A percentile compares a stretch with the other conserved stretches of the same genome.
Evolutionary conservation across 345 rosid species (phyloP).

Genomic region (Eutrema yunnanense): DNA sequence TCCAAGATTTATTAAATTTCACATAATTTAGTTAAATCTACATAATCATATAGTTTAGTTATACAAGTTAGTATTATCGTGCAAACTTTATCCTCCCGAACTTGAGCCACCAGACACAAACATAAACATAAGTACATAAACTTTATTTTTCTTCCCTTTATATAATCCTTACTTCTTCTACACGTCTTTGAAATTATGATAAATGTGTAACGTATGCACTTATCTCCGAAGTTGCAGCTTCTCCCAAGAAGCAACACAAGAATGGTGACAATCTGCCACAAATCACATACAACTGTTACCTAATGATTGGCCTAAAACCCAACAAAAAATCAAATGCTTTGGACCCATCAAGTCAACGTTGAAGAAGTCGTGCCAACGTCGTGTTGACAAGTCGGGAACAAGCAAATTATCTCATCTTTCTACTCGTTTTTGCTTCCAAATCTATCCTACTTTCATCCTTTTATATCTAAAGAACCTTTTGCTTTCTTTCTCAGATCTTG

Average conservation of each 20-base stretch:
- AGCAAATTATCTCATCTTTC: not conserved
- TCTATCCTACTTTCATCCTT: constrained; percentile 4
- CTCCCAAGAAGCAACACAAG: constrained; percentile 15
- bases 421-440: constrained; percentile 12
- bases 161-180: not conserved
- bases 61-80: constrained; percentile 14
- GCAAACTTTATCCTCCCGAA: constrained; percentile 7
- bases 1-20: not conserved
- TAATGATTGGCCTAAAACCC: constrained; percentile 2
- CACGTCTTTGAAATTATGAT: constrained; percentile 9
- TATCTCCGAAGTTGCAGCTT: constrained; percentile 10
- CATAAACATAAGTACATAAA: not conserved
- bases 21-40: not conserved
- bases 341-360: constrained; percentile 13
- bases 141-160: not conserved
- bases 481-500: not conserved
- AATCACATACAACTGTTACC: not conserved
- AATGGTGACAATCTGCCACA: not conserved
- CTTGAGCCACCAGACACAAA: not conserved
- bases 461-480: not conserved
- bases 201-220: constrained; percentile 7
- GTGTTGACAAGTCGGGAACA: constrained; percentile 31
- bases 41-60: not conserved
- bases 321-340: constrained; percentile 1
- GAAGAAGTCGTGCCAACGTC: constrained; percentile 25